A percentile compares a stretch with the other conserved stretches of the same genome.
Conservation (phyloP, 495 filamentous ascomycete genomes). For the Xylaria venustula region DNA sequence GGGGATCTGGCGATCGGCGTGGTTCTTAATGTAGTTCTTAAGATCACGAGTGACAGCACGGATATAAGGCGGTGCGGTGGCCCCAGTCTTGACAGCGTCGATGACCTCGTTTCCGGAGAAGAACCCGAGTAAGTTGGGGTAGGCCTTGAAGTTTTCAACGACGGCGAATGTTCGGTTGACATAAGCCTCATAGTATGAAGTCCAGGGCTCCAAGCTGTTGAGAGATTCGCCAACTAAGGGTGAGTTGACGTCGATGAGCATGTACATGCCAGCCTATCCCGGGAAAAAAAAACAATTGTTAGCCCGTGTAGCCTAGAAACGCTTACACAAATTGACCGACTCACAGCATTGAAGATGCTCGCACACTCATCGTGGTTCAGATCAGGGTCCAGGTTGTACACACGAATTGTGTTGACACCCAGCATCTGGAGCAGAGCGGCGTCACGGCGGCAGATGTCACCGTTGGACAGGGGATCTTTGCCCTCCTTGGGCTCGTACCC, state of each 20-base stretch:
- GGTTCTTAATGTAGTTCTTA: conserved; percentile 80
- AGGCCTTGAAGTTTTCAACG: conserved; percentile 92
- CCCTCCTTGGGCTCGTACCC: conserved; percentile 64
- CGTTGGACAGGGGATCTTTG: conserved; percentile 74
- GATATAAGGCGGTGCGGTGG: conserved; percentile 62
- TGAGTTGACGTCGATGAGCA: conserved; percentile 85
- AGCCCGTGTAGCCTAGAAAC: too few species aligned
- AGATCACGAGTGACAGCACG: conserved; percentile 77
- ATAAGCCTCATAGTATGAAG: conserved; percentile 73
- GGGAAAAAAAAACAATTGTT: background rate
- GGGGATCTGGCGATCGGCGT: conserved; percentile 67
- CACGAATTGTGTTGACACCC: conserved; percentile 82
- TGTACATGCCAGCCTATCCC: conserved; percentile 53
- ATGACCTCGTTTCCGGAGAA: conserved; percentile 95
- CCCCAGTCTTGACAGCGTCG: conserved; percentile 59
- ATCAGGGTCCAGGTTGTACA: conserved; percentile 86
- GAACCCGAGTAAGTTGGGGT: conserved; percentile 87
- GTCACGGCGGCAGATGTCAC: conserved; percentile 77
- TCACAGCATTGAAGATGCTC: conserved; percentile 85
- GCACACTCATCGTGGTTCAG: conserved; percentile 87
- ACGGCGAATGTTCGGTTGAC: conserved; percentile 82
- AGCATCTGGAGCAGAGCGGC: conserved; percentile 88
- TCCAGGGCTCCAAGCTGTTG: conserved; percentile 64
- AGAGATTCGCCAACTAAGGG: conserved; percentile 77
- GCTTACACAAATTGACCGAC: too few species aligned